These are phyloP conservation scores for Aspergillus ruber DNA, from an alignment of 2,329 filamentous ascomycete species.

Conservation along the genomic window DNA sequence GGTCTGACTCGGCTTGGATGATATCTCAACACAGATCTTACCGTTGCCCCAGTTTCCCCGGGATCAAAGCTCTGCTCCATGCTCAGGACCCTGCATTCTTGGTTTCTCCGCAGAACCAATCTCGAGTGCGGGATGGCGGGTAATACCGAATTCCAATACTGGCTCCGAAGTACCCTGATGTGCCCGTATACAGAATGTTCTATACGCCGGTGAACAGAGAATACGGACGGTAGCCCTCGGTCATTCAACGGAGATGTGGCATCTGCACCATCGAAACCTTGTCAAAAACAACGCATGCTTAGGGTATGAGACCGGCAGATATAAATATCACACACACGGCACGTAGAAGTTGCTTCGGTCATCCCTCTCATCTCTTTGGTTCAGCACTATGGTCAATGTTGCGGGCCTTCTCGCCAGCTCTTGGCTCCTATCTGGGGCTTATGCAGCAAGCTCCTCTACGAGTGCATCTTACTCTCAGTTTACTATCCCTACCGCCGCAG, in stretches of 20 bases:
- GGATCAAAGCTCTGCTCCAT: too few relatives aligned
- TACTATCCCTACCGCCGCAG: constrained; percentile 44
- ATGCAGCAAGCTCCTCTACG: constrained; percentile 15
- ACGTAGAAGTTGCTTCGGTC: not conserved
- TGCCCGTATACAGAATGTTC: not conserved
- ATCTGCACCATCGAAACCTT: not conserved
- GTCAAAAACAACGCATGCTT: not conserved
- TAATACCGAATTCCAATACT: too few relatives aligned
- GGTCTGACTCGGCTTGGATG: too few relatives aligned
- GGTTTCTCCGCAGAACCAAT: too few relatives aligned
- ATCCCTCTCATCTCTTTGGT: not conserved
- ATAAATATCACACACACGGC: not conserved
- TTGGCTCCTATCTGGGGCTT: constrained; percentile 21
- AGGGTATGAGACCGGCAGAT: not conserved
- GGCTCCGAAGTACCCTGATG: too few relatives aligned
- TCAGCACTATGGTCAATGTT: constrained; percentile 18
- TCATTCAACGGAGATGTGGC: constrained; percentile 14
- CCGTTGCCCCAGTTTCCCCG: too few relatives aligned
- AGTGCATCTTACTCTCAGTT: constrained; percentile 28
- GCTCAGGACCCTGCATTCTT: too few relatives aligned
- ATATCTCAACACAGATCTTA: too few relatives aligned
- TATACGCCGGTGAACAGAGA: too few relatives aligned
- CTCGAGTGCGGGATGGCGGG: too few relatives aligned
- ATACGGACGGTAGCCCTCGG: constrained; percentile 4
- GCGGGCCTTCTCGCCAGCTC: constrained; percentile 14